Evolutionary conservation across 768 basidiomycete species (phyloP), one percentile per base, ranked within the genome.

Genomic region (Lyophyllum decastes): DNA sequence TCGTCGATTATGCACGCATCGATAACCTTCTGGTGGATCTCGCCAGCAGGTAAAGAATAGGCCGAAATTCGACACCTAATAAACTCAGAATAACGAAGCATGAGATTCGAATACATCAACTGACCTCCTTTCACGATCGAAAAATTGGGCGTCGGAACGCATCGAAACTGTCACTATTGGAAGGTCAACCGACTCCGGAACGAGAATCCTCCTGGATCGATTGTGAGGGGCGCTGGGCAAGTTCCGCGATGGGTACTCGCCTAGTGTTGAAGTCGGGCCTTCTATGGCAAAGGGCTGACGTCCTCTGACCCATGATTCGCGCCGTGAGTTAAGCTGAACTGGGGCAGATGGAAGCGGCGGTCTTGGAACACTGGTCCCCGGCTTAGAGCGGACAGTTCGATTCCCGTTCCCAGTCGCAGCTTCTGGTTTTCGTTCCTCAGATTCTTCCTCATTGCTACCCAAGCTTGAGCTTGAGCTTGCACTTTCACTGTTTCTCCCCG

Each of bases 121-220:
- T n/a, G 47, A 69, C 73, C 71, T 70, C 58, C 68, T 62, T 30
- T 58, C 62, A 41, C 68, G 67, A 52, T 76, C 56, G 56, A 79
- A 74, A 60, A 79, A 79, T 49, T 82, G 76, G n/a, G 73, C 65
- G 54, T 81, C 77, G 33, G 72, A 73, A 41, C 76, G 67, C 81
- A 81, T 81, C 25, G 78, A 78, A 53, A 82, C 67, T 30, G 78
- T 76, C 45, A 73, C 68, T 47, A 79, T 59, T 11, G 78, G 77
- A 44, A 76, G 68, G 14, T 61, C 52, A n/a, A 4, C n/a, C 16
- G 58, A 51, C n/a, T 38, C 21, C 43, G 67, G 68, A 19, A 70
- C 46, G n/a, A 73, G 54, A 35, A 74, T 53, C n/a, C 71, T 57
- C 61, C 71, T 65, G 12, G 70, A 60, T 49, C 64, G 66, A 49